Base-by-base conservation (phyloP, 805 yeast genomes). In the Wickerhamomyces silvicola region DNA sequence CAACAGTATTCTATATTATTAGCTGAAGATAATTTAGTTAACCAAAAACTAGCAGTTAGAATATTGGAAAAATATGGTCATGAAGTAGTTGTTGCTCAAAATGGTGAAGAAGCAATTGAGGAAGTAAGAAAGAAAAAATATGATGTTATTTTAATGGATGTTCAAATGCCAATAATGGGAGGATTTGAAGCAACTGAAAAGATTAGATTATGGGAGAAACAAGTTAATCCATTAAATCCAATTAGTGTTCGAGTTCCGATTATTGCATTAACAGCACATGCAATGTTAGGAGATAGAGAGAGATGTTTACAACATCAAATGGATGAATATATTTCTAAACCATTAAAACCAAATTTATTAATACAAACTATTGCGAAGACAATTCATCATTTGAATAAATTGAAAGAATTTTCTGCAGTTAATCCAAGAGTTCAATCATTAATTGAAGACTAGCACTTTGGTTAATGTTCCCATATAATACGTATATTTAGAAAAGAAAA, bases 101-200 rank as follows among this genome's bases (percentile, higher is more conserved):
- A 85, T 56, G 95, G 95, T 11, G 65, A 72, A 37, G 85, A 84
- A 46, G 94, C 95, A 1, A 70, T 75, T 43, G 84, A 83, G 38
- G 88, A 87, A 2, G 76, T 83, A 27, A 66, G 77, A 52, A 66
- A 70, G 42, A 72, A 70, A 39, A 66, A 70, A 29, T 85, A 78
- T 53, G 95, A 85, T 52, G 88, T 82, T 28, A 81, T 85, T 13
- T 69, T 85, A 44, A 85, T 85, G 95, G 95, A 85, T 61, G 94
- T 85, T 27, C 95, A 85, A 56, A 85, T 85, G 95, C 95, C 95
- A 7, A 84, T 83, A 11, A 86, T 85, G 92, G 94, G 95, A 18
- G 95, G 95, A 0, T 85, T 85, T 55, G 95, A 85, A 51, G 94
- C 95, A 3, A 84, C 95, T 2, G 84, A 80, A 28, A 75, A 77